Percentiles rank a stretch among this genome's conserved stretches.
These are phyloP conservation scores for Gentiana dahurica DNA, from an alignment of 257 asterid genomes.

Conservation along the genomic window DNA sequence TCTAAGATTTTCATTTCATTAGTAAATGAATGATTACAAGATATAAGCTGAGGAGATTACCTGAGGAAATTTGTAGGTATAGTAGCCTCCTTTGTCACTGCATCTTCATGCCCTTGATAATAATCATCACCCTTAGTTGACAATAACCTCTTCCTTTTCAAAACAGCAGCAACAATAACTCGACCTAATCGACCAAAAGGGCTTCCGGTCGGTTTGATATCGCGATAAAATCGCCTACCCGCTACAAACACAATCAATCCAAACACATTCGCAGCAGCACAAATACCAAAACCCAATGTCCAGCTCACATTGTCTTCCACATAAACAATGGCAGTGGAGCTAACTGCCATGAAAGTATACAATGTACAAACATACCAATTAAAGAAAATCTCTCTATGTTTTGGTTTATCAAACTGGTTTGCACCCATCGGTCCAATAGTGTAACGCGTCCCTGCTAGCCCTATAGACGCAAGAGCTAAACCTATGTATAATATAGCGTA, in stretches of 20 bases:
- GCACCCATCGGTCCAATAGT: conserved; percentile 44
- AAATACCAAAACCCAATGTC: conserved; percentile 8
- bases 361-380: conserved; percentile 33
- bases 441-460: conserved; percentile 32
- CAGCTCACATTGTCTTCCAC: conserved; percentile 32
- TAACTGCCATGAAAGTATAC: conserved; percentile 12
- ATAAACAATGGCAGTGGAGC: conserved; percentile 27
- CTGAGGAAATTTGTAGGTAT: no score
- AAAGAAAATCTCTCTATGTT: conserved; percentile 25
- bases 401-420: conserved; percentile 22
- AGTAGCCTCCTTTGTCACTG: no score
- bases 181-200: conserved; percentile 39
- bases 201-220: conserved; percentile 29
- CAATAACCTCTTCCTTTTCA: conserved; percentile 19
- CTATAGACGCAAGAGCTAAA: conserved; percentile 18
- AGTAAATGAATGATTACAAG: no score
- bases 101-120: conserved; percentile 1
- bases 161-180: conserved; percentile 31
- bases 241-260: conserved; percentile 8
- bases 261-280: conserved; percentile 8
- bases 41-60: no score
- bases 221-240: conserved; percentile 11
- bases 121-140: conserved; percentile 13
- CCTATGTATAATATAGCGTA: conserved; percentile 22
- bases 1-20: no score